Conservation (phyloP, 1,284 basidiomycete species). For the Cryptococcus deneoformans region DNA sequence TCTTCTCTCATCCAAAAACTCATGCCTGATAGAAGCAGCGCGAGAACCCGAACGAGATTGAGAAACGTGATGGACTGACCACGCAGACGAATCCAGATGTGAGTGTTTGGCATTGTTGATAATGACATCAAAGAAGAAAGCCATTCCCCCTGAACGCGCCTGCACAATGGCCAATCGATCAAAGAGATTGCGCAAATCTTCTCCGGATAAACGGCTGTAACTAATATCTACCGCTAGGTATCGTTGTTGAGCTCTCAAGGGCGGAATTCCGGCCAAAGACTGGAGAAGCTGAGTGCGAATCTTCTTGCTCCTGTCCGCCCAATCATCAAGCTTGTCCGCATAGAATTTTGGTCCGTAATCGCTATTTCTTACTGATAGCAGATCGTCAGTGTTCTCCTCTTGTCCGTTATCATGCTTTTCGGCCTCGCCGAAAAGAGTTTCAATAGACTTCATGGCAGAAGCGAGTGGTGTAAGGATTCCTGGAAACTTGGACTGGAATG, state of each 20-base stretch:
- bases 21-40: slow-evolving; percentile 24
- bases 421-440: slow-evolving; percentile 27
- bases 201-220: slow-evolving; percentile 39
- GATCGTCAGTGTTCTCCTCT: not conserved
- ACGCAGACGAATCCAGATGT: slow-evolving; percentile 45
- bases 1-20: slow-evolving; percentile 6
- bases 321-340: slow-evolving; percentile 21
- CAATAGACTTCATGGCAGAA: slow-evolving; percentile 28
- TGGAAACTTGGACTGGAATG: slow-evolving; percentile 39
- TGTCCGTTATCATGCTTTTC: slow-evolving; percentile 5
- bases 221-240: slow-evolving; percentile 46
- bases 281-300: slow-evolving; percentile 34
- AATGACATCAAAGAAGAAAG: slow-evolving; percentile 49
- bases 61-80: slow-evolving; percentile 24
- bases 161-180: slow-evolving; percentile 36
- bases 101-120: slow-evolving; percentile 38
- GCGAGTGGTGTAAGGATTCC: slow-evolving; percentile 36
- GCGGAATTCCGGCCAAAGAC: slow-evolving; percentile 36
- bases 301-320: slow-evolving; percentile 31
- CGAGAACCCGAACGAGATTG: slow-evolving; percentile 24
- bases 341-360: slow-evolving; percentile 2
- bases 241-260: slow-evolving; percentile 38
- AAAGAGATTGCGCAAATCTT: slow-evolving; percentile 41
- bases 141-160: slow-evolving; percentile 42
- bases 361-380: not conserved